Evolutionary conservation across 2,329 filamentous ascomycete species (phyloP), one percentile per base, ranked within the genome.

Genomic region (Clarireedia monteithiana): DNA sequence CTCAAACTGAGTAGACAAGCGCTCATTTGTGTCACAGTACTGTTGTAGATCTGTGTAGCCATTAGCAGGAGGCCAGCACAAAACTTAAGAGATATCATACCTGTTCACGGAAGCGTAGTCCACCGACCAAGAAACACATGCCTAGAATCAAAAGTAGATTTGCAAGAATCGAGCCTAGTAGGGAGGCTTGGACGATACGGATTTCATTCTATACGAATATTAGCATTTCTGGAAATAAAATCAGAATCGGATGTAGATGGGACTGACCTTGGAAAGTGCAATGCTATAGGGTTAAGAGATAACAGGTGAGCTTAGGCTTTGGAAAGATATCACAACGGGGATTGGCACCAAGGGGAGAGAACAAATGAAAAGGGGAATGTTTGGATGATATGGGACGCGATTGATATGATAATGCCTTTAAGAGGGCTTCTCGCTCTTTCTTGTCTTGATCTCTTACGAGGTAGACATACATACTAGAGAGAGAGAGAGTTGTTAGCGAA

Each of bases 1-100:
- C 88, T 91, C 71, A 96, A 72, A 75, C 89, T 95, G 63, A 96
- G 81, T 64, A 96, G 77, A 73, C 90, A 95, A 51, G 91, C 91
- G 69, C 90, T 96, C 89, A 96, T 96, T 70, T 96, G 91, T 0
- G 91, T 96, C 57, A 96, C 89, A 23, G 89, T 96, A 72, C 85
- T 94, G 73, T 96, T 96, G 74, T 96, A 96, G 60, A 96, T 85
- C 82, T 88, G 53, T 4, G 10, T 23, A 4, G 9, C 2, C 27
- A 30, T 66, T 42, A 67, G 61, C 45, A 26, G 17, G 3, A 10
- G 14, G 15, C 9, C 14, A 3, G 15, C 15, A 34, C 12, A 30
- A 24, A 36, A 27, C 7, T 34, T 15, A 20, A 36, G 24, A 34
- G 17, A 9, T 17, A 42, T 63, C 74, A 59, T 66, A 84, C 83